A percentile compares a stretch with the other conserved stretches of the same genome.
Conservation (phyloP, 139 green algal genomes). For the Coelastrella sp. region DNA sequence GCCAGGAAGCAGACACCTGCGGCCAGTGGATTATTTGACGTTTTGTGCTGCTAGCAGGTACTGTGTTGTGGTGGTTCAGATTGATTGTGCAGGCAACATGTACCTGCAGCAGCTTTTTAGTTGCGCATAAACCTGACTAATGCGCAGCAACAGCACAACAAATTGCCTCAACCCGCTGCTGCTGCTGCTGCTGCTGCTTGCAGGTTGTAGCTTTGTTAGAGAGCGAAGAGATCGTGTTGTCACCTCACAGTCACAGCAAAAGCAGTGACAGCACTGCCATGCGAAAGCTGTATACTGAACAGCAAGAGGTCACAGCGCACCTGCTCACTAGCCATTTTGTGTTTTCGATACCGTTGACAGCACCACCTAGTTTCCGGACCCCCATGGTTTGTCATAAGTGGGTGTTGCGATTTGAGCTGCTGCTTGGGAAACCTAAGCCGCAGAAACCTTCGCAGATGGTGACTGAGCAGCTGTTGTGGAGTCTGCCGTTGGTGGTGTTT, state of each 20-base stretch:
- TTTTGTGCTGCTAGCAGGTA: too few relatives aligned
- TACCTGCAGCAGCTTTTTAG: neutral
- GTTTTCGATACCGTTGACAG: slow-evolving; percentile 78
- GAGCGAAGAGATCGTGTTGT: slow-evolving; percentile 67
- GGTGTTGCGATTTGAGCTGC: slow-evolving; percentile 86
- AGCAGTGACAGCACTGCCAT: slow-evolving; percentile 47
- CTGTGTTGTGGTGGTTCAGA: too few relatives aligned
- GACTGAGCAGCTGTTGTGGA: slow-evolving; percentile 77
- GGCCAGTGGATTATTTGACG: too few relatives aligned
- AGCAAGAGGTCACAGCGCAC: slow-evolving; percentile 75
- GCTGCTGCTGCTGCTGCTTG: neutral
- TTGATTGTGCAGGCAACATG: too few relatives aligned
- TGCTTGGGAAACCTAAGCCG: slow-evolving; percentile 48
- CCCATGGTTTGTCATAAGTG: slow-evolving; percentile 76
- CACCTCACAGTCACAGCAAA: neutral
- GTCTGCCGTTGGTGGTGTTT: slow-evolving; percentile 73
- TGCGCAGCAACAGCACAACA: too few relatives aligned
- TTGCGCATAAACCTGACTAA: too few relatives aligned
- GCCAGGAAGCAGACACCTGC: too few relatives aligned
- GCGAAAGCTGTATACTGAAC: slow-evolving; percentile 76
- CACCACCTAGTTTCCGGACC: slow-evolving; percentile 78
- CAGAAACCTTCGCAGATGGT: slow-evolving; percentile 25
- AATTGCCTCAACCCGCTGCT: neutral
- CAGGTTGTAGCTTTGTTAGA: slow-evolving; percentile 74
- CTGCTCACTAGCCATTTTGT: slow-evolving; percentile 73